Percentiles rank a stretch among this genome's conserved stretches.
Evolutionary conservation across 192 early-diverging fungal genomes (phyloP).

Genomic region (Rhizoclosmatium globosum): DNA sequence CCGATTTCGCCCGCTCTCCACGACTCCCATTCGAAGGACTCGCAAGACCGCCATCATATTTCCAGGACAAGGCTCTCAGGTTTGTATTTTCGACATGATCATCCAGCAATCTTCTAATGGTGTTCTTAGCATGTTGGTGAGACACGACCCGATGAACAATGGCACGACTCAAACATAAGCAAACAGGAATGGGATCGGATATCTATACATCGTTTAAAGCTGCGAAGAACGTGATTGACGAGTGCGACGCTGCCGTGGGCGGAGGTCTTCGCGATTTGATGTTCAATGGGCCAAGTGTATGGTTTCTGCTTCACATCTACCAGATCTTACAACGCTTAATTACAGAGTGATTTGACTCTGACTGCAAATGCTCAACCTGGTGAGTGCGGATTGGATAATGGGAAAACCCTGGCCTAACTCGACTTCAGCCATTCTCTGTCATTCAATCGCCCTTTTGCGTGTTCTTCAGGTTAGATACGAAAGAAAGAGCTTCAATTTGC

Average conservation of each 20-base stretch:
- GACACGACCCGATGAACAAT: background rate
- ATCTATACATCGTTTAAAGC: conserved; percentile 76
- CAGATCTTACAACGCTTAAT: conserved; percentile 1
- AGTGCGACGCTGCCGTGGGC: conserved; percentile 86
- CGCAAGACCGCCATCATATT: conserved; percentile 43
- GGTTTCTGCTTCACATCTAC: conserved; percentile 2
- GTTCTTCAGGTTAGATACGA: conserved; percentile 72
- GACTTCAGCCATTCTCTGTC: conserved; percentile 83
- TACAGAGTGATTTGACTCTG: conserved; percentile 57
- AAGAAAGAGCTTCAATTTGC: conserved; percentile 7
- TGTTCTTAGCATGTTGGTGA: conserved; percentile 32
- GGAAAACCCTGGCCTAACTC: background rate
- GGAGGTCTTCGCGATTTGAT: conserved; percentile 77
- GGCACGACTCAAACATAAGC: background rate
- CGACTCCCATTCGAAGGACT: background rate
- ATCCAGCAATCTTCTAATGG: background rate
- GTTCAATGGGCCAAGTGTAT: conserved; percentile 84
- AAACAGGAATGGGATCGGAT: conserved; percentile 90
- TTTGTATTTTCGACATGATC: background rate
- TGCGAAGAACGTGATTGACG: conserved; percentile 85
- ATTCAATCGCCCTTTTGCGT: conserved; percentile 85
- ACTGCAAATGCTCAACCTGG: conserved; percentile 87
- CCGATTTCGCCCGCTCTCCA: background rate
- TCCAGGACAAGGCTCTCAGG: conserved; percentile 49
- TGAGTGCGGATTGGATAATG: conserved; percentile 11